These are phyloP conservation scores for Fusarium sp. DNA, from an alignment of 2,329 filamentous ascomycete species.

Conservation along the genomic window DNA sequence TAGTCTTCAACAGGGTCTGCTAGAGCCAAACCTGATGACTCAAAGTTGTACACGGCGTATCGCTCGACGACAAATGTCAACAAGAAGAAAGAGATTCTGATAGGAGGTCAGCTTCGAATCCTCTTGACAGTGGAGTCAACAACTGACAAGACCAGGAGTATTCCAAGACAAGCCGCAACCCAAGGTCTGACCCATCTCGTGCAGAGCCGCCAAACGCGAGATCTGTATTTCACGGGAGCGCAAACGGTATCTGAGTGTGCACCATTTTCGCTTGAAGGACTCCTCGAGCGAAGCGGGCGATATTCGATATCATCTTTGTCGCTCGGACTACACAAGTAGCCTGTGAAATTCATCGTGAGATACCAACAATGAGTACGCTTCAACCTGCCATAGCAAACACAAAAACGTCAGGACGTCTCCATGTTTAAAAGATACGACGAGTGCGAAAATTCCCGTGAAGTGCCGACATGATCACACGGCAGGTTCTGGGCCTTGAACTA, in stretches of 20 bases:
- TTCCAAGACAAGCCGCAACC: background rate
- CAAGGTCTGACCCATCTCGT: conserved; percentile 11
- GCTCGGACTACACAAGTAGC: conserved; percentile 25
- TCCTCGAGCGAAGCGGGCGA: conserved; percentile 16
- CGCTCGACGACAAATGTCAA: conserved; percentile 26
- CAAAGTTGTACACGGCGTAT: conserved; percentile 29
- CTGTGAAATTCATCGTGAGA: conserved; percentile 12
- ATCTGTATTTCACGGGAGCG: background rate
- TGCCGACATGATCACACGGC: conserved; percentile 31
- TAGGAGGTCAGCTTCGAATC: background rate
- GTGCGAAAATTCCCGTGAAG: conserved; percentile 21
- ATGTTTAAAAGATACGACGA: conserved; percentile 3
- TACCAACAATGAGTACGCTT: background rate
- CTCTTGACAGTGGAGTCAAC: too few relatives aligned
- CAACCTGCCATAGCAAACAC: background rate
- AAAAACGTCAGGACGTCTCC: background rate
- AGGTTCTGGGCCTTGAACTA: conserved; percentile 10
- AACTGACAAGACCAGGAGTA: conserved; percentile 29
- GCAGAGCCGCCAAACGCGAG: background rate
- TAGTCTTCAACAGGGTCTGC: conserved; percentile 27
- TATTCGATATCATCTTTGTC: conserved; percentile 29
- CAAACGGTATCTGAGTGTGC: background rate
- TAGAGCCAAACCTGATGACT: conserved; percentile 24
- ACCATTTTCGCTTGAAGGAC: background rate
- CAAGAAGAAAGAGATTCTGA: conserved; percentile 26